A percentile compares a stretch with the other conserved stretches of the same genome.
Evolutionary conservation across 148 eudicot species (phyloP).

Genomic region (Camellia sinensis): DNA sequence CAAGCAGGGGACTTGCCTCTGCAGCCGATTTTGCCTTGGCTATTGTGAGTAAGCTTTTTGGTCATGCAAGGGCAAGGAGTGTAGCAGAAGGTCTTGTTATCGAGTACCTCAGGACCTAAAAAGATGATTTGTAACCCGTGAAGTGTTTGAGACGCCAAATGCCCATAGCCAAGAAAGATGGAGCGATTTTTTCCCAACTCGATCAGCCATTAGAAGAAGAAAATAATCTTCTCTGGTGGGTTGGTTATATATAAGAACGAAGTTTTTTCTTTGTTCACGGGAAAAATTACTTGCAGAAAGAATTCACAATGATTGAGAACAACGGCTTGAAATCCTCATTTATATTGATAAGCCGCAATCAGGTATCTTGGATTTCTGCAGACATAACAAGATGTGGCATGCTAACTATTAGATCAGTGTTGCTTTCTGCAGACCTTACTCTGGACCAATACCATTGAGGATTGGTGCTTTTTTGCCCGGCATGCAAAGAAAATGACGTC

Average conservation of each 20-base stretch:
- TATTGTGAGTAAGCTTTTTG: slow-evolving; percentile 80
- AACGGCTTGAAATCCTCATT: neutral
- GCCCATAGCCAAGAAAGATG: neutral
- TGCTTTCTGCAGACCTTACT: neutral
- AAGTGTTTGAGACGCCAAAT: neutral
- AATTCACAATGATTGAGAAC: neutral
- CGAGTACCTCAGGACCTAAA: slow-evolving; percentile 57
- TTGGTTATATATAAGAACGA: neutral
- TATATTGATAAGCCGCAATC: neutral
- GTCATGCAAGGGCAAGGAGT: slow-evolving; percentile 84
- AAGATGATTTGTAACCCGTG: neutral
- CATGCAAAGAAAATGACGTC: no score
- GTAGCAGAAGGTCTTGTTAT: slow-evolving; percentile 92
- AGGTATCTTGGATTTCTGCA: neutral
- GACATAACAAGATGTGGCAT: neutral
- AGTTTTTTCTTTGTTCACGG: neutral
- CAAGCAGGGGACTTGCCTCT: slow-evolving; percentile 66
- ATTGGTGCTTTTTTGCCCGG: no score
- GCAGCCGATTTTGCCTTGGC: slow-evolving; percentile 69
- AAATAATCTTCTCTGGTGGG: neutral
- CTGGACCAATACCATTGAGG: neutral
- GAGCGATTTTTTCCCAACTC: neutral
- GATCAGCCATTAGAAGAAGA: neutral
- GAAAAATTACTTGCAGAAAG: neutral
- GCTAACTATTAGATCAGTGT: neutral